Percentiles rank a stretch among this genome's conserved stretches.
These are phyloP conservation scores for Waltergamsia citrina DNA, from an alignment of 2,329 filamentous ascomycete genomes.

Conservation along the genomic window DNA sequence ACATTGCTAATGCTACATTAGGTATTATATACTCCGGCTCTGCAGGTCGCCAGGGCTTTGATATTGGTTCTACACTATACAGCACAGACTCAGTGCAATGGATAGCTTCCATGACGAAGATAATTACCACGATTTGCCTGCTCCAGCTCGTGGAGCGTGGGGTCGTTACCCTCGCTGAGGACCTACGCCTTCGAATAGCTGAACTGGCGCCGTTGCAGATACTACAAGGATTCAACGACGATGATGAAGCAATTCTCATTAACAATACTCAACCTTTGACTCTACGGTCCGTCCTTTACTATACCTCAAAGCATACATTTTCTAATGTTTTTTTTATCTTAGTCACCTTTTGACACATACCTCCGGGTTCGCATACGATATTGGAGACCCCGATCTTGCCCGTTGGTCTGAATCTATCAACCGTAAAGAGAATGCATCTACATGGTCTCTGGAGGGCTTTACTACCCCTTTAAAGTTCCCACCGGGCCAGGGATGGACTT, in stretches of 20 bases:
- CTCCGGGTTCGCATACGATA: constrained; percentile 33
- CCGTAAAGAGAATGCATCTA: constrained; percentile 23
- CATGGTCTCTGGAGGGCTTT: constrained; percentile 19
- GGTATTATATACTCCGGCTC: no score
- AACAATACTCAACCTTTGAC: not conserved
- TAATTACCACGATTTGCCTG: constrained; percentile 23
- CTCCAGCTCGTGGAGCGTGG: constrained; percentile 29
- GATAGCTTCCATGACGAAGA: constrained; percentile 30
- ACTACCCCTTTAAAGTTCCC: constrained; percentile 29
- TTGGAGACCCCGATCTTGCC: constrained; percentile 23
- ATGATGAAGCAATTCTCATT: not conserved
- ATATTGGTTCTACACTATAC: no score
- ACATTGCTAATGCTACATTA: no score
- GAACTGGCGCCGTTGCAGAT: not conserved
- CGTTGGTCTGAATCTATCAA: no score
- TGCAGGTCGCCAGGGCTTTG: no score
- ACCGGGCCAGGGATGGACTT: constrained; percentile 38
- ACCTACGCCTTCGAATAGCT: constrained; percentile 21
- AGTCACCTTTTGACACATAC: constrained; percentile 40
- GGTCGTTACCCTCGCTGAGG: constrained; percentile 22
- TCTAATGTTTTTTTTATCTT: no score
- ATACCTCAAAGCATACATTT: no score
- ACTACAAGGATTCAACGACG: not conserved
- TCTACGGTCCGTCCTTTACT: not conserved
- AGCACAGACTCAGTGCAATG: not conserved